Evolutionary conservation across 495 filamentous ascomycete genomes (phyloP).

Genomic region (Pseudomonodictys pantanalensis): DNA sequence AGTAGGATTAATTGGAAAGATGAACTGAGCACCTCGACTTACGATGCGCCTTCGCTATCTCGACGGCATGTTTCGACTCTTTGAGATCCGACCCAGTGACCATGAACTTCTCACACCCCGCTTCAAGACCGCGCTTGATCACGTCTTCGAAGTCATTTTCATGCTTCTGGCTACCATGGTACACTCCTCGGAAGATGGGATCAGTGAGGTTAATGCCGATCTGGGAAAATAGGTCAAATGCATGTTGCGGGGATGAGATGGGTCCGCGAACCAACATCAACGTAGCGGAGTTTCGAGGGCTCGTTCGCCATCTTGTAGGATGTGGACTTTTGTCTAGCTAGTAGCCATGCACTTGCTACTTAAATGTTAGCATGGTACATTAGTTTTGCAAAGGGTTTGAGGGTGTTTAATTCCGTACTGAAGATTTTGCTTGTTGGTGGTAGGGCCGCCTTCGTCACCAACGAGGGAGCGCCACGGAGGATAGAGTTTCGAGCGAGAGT

Average conservation of each 20-base stretch:
- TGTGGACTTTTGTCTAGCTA: no score
- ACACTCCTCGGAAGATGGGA: slow-evolving; percentile 75
- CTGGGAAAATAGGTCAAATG: slow-evolving; percentile 37
- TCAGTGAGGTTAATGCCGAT: slow-evolving; percentile 95
- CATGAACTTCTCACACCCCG: slow-evolving; percentile 84
- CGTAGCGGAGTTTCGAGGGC: slow-evolving; percentile 49
- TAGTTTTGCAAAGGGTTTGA: no score
- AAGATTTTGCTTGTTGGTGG: no score
- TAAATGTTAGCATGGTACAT: no score
- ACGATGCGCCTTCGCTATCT: slow-evolving; percentile 72
- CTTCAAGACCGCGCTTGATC: slow-evolving; percentile 66
- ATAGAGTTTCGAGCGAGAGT: no score
- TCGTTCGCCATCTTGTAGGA: slow-evolving; percentile 2
- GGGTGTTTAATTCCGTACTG: no score
- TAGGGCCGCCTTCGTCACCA: no score
- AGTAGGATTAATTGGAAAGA: not conserved
- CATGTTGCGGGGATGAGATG: not conserved
- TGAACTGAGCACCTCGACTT: slow-evolving; percentile 32
- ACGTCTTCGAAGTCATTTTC: slow-evolving; percentile 75
- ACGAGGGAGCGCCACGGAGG: no score
- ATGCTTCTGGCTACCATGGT: slow-evolving; percentile 79
- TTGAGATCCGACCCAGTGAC: slow-evolving; percentile 87
- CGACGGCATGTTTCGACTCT: slow-evolving; percentile 70
- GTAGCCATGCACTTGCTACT: no score
- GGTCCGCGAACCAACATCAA: slow-evolving; percentile 52